Conservation (phyloP, 495 filamentous ascomycete genomes). For the Lasiosphaeria ovina region DNA sequence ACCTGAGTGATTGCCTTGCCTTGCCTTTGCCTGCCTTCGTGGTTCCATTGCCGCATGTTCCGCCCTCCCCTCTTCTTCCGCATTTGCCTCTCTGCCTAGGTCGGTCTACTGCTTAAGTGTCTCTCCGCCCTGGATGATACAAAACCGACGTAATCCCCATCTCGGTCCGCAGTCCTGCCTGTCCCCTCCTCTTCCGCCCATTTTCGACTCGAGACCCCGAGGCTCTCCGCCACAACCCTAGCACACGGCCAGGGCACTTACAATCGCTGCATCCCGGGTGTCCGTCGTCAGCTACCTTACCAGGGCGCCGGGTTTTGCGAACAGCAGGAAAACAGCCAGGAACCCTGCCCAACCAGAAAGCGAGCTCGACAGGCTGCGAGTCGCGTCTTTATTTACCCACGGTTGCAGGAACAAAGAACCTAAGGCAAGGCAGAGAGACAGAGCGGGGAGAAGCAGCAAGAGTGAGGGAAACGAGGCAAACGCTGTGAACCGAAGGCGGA, state of each 20-base stretch:
- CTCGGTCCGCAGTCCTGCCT: slow-evolving; percentile 2
- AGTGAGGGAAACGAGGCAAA: no score
- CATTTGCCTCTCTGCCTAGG: slow-evolving; percentile 15
- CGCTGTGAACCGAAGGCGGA: no score
- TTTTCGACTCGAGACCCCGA: slow-evolving; percentile 5
- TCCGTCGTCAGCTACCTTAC: no score
- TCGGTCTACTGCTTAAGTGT: not conserved
- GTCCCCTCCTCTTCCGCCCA: slow-evolving; percentile 3
- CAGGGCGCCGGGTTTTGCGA: no score
- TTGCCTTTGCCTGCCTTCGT: slow-evolving; percentile 17
- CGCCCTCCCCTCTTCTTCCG: slow-evolving; percentile 7
- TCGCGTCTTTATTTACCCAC: no score
- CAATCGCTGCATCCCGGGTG: no score
- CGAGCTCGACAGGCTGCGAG: no score
- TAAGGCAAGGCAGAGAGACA: no score
- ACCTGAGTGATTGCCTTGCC: slow-evolving; percentile 19
- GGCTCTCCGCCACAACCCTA: not conserved
- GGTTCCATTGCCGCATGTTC: slow-evolving; percentile 2
- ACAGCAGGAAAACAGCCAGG: no score
- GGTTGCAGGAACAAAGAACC: no score
- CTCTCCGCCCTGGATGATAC: slow-evolving; percentile 24
- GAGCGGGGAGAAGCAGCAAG: no score
- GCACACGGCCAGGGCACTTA: not conserved
- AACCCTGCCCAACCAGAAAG: no score
- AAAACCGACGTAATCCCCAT: slow-evolving; percentile 32